A percentile compares a stretch with the other conserved stretches of the same genome.
These are phyloP conservation scores for Solanum clarkiae DNA, from an alignment of 257 asterid genomes.

Conservation along the genomic window DNA sequence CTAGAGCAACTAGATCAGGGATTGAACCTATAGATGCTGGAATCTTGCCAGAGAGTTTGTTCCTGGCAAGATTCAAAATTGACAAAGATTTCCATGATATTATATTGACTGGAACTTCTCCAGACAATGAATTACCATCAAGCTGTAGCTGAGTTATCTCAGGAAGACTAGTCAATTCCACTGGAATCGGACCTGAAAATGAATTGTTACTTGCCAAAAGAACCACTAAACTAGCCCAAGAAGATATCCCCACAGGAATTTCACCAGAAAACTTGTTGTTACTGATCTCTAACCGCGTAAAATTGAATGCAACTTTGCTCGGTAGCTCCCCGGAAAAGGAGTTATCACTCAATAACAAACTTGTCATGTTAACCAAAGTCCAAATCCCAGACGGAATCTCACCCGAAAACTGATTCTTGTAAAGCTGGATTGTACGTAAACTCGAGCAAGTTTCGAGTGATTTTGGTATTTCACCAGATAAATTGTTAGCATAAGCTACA, in stretches of 20 bases:
- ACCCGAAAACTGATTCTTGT: constrained; percentile 49
- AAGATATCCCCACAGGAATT: constrained; percentile 38
- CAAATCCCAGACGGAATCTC: constrained; percentile 53
- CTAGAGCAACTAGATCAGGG: constrained; percentile 52
- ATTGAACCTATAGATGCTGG: constrained; percentile 37
- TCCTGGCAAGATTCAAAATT: constrained; percentile 39
- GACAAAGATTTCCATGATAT: constrained; percentile 59
- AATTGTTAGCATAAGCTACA: constrained; percentile 46
- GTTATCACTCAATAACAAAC: constrained; percentile 52
- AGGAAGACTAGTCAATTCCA: constrained; percentile 42
- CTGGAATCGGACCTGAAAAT: constrained; percentile 53
- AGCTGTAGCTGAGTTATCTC: constrained; percentile 32
- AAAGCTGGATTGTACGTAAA: constrained; percentile 45
- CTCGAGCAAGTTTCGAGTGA: constrained; percentile 43
- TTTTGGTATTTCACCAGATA: constrained; percentile 62
- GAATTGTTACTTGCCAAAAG: constrained; percentile 53
- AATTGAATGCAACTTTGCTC: constrained; percentile 32
- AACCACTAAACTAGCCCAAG: constrained; percentile 51
- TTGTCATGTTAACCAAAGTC: constrained; percentile 31
- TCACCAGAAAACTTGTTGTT: constrained; percentile 56
- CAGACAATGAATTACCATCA: constrained; percentile 65
- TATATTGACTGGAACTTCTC: constrained; percentile 45
- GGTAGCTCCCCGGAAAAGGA: constrained; percentile 61
- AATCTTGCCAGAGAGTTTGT: constrained; percentile 48
- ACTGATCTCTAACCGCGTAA: constrained; percentile 54